A percentile compares a stretch with the other conserved stretches of the same genome.
Conservation (phyloP, 768 basidiomycete genomes). For the Auricularia sp. region DNA sequence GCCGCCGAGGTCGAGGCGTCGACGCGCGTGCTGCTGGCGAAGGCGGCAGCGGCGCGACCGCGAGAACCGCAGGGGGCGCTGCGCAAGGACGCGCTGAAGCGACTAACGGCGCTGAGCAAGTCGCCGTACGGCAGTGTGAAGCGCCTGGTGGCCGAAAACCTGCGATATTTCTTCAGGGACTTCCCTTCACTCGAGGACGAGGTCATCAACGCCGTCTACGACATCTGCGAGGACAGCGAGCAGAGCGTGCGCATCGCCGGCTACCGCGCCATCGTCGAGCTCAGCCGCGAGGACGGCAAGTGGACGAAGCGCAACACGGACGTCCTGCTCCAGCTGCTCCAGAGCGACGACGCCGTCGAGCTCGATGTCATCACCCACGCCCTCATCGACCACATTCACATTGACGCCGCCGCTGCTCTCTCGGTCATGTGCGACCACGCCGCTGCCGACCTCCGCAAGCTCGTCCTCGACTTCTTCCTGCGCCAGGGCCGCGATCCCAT, state of each 20-base stretch:
- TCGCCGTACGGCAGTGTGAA: slow-evolving; percentile 38
- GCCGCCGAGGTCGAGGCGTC: not conserved
- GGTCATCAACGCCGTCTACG: slow-evolving; percentile 69
- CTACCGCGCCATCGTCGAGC: slow-evolving; percentile 47
- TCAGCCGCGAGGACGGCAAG: slow-evolving; percentile 38
- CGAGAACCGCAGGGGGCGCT: not conserved
- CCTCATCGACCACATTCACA: slow-evolving; percentile 49
- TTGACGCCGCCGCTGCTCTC: slow-evolving; percentile 50
- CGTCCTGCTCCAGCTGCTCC: slow-evolving; percentile 63
- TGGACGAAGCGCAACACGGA: slow-evolving; percentile 65
- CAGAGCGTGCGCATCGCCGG: slow-evolving; percentile 54
- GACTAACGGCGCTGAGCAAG: slow-evolving; percentile 45
- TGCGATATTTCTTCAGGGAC: slow-evolving; percentile 50
- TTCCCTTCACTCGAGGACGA: slow-evolving; percentile 65
- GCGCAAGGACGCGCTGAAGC: slow-evolving; percentile 22
- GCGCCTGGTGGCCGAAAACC: slow-evolving; percentile 45
- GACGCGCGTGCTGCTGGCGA: not conserved
- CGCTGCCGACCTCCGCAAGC: slow-evolving; percentile 34
- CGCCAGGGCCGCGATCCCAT: slow-evolving; percentile 10
- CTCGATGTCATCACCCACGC: slow-evolving; percentile 50
- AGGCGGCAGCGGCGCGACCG: not conserved
- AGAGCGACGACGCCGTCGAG: slow-evolving; percentile 63
- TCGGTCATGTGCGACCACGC: slow-evolving; percentile 59
- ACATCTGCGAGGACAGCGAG: slow-evolving; percentile 63
- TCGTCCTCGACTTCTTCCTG: slow-evolving; percentile 49